Evolutionary conservation across 371 early-diverging fungal genomes (phyloP).

Genomic region (Apophysomyces sp.): DNA sequence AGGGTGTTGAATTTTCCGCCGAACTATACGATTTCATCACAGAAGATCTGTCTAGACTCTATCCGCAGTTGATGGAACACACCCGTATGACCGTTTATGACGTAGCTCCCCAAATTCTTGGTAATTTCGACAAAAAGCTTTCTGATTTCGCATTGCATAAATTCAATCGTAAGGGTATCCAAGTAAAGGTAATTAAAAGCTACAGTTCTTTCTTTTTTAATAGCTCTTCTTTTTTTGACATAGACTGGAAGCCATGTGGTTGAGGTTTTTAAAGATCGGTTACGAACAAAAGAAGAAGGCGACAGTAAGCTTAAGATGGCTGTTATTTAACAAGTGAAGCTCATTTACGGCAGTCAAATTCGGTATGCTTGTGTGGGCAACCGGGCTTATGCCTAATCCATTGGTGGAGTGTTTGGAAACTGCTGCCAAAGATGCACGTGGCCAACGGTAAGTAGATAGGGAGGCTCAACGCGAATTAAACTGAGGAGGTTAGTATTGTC

Average conservation of each 20-base stretch:
- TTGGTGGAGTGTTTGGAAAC: constrained; percentile 22
- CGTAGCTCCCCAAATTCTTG: constrained; percentile 70
- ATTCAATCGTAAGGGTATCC: constrained; percentile 69
- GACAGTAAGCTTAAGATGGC: constrained; percentile 21
- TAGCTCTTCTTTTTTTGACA: neutral
- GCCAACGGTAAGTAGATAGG: constrained; percentile 13
- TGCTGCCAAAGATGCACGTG: constrained; percentile 17
- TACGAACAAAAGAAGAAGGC: constrained; percentile 50
- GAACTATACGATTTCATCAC: constrained; percentile 79
- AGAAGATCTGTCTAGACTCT: constrained; percentile 70
- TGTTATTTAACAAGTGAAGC: neutral
- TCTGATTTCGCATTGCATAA: constrained; percentile 64
- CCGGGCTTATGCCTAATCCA: constrained; percentile 40
- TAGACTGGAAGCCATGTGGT: constrained; percentile 39
- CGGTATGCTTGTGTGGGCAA: constrained; percentile 57
- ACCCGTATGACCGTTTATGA: constrained; percentile 72
- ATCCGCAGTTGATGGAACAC: constrained; percentile 60
- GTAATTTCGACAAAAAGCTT: constrained; percentile 68
- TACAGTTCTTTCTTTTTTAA: neutral
- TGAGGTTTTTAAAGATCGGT: constrained; percentile 40
- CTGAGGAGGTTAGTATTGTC: constrained; percentile 38
- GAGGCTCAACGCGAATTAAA: neutral
- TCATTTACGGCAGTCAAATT: constrained; percentile 5
- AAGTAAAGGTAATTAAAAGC: constrained; percentile 50
- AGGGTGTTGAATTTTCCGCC: constrained; percentile 73